Conservation (phyloP, 148 eudicot genomes). For the Silene uniflora region DNA sequence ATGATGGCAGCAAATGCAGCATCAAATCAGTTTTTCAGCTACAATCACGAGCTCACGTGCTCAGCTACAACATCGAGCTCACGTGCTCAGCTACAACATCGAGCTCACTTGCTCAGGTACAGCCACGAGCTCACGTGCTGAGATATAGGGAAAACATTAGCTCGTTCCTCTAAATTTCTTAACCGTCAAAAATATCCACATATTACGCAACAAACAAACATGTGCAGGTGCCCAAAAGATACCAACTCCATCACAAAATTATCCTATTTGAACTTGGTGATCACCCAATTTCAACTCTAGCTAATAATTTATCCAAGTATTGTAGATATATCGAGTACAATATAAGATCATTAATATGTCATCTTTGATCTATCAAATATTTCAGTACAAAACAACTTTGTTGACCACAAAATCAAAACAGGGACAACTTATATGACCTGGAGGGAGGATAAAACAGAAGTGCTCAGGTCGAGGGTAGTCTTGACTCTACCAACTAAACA, state of each 20-base stretch:
- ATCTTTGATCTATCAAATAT: too few species aligned
- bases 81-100: slow-evolving; percentile 41
- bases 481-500: neutral
- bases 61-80: slow-evolving; percentile 49
- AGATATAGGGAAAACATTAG: slow-evolving; percentile 37
- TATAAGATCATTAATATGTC: neutral
- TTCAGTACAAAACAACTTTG: neutral
- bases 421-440: neutral
- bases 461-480: neutral
- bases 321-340: neutral
- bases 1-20: slow-evolving; percentile 23
- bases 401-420: neutral
- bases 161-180: slow-evolving; percentile 13
- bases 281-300: neutral
- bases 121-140: slow-evolving; percentile 48
- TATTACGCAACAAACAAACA: slow-evolving; percentile 5
- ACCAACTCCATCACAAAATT: neutral
- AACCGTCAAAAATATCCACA: slow-evolving; percentile 8
- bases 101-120: slow-evolving; percentile 11
- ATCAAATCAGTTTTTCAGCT: slow-evolving; percentile 19
- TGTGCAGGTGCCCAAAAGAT: neutral
- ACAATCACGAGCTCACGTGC: slow-evolving; percentile 41
- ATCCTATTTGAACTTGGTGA: neutral
- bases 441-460: neutral
- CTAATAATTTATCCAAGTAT: neutral